Conservation (phyloP, 495 filamentous ascomycete species). For the Annulohypoxylon bovei region DNA sequence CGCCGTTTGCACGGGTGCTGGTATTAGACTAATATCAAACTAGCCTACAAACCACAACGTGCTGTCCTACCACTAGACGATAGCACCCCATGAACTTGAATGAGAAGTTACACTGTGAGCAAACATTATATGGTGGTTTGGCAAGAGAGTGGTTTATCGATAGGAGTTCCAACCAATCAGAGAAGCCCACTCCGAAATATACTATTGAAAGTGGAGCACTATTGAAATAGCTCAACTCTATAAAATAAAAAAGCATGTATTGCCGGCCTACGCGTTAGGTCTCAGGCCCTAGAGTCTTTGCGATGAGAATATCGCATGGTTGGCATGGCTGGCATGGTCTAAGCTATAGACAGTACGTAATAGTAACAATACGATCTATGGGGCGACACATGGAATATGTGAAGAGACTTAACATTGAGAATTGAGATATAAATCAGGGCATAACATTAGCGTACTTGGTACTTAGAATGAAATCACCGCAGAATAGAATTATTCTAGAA, state of each 20-base stretch:
- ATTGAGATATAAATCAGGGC: too few relatives aligned
- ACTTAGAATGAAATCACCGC: neutral
- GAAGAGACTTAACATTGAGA: neutral
- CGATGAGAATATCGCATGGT: conserved; percentile 8
- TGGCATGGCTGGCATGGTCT: neutral
- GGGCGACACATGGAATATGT: neutral
- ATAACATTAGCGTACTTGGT: too few relatives aligned
- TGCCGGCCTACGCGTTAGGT: neutral
- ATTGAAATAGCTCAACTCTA: too few relatives aligned
- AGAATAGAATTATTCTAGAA: neutral
- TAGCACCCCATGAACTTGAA: neutral
- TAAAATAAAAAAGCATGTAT: neutral
- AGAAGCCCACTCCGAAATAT: too few relatives aligned
- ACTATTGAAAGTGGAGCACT: too few relatives aligned
- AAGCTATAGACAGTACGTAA: neutral
- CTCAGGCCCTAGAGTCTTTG: neutral
- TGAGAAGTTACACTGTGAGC: neutral
- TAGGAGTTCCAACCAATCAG: too few relatives aligned
- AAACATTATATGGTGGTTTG: conserved; percentile 8
- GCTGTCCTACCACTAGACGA: conserved; percentile 30
- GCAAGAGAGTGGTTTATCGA: too few relatives aligned
- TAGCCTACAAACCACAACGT: conserved; percentile 15
- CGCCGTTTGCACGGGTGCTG: conserved; percentile 29
- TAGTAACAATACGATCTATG: neutral
- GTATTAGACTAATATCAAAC: neutral